A percentile compares a stretch with the other conserved stretches of the same genome.
phyloP scores from a whole-genome alignment of 345 rosid species.

The Rhodamnia rubescens region DNA sequence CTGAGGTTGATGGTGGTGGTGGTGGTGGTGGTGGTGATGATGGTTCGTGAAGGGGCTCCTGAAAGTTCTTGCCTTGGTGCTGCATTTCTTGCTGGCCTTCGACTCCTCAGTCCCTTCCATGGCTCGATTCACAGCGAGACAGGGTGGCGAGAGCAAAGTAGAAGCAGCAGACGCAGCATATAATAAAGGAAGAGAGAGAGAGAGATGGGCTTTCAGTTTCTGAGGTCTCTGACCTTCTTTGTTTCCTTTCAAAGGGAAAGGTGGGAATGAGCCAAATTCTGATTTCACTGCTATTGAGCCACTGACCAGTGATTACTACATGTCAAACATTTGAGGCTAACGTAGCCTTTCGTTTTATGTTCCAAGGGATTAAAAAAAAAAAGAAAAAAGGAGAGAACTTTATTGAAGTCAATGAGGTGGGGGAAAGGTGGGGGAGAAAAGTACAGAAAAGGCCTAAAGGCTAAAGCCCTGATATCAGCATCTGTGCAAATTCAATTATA shows the following conservation, averaged over 20 bases:
- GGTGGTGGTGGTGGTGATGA: constrained; percentile 34
- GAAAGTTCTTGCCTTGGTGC: constrained; percentile 24
- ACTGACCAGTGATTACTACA: background rate
- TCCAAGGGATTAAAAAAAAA: background rate
- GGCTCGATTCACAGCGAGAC: background rate
- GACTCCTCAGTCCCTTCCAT: constrained; percentile 65
- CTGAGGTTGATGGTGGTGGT: constrained; percentile 17
- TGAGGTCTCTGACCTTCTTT: background rate
- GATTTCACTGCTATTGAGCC: background rate
- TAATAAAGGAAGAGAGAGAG: background rate
- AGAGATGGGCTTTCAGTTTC: background rate
- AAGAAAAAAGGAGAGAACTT: background rate
- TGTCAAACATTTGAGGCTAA: background rate
- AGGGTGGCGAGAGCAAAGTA: background rate
- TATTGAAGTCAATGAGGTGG: background rate
- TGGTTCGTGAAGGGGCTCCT: constrained; percentile 22
- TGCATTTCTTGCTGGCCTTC: constrained; percentile 32
- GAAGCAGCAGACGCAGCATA: background rate
- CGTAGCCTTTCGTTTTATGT: background rate
- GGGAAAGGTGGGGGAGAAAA: background rate
- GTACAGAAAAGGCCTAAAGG: background rate
- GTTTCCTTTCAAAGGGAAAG: background rate
- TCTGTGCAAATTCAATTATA: background rate
- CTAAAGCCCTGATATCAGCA: background rate
- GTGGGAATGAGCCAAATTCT: background rate